Base-by-base conservation (phyloP, 208 protist species). In the Trypanosoma boissoni region DNA sequence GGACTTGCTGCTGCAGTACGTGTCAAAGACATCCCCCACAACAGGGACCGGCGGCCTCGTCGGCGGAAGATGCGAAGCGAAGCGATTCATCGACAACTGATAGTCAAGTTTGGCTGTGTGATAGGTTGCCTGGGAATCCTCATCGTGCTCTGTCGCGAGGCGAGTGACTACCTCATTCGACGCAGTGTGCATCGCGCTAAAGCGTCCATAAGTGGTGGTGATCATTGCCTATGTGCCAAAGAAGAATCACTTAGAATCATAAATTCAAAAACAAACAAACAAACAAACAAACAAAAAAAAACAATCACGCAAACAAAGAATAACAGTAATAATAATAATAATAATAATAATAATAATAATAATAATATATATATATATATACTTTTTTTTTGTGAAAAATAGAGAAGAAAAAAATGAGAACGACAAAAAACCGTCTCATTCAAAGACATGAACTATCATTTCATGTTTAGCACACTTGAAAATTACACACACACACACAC, bases 101-200 rank as follows among this genome's bases (percentile, higher is more conserved):
- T 84, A 78, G 21, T 84, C 68, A 23, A 27, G 29, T 50, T 77
- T 79, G 20, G 77, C 68, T n/a, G 58, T 37, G 7, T 75, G 46
- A 55, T 80, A 84, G 21, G 60, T 58, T 4, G 49, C 36, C 56
- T 65, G 51, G 2, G n/a, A 16, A 26, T 59, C 45, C 52, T 80
- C 61, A 7, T 58, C 52, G 20, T 60, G 49, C 24, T 60, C 32
- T 12, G 72, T 29, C 9, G 67, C 75, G 27, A 82, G 64, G 36
- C 75, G 74, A 52, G 85, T 72, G 8, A 73, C 72, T 24, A 84
- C 65, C 58, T 76, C 69, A 45, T 69, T 59, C 24, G 73, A 76
- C 18, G 56, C 34, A 27, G 71, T 69, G 59, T 64, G 57, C 43
- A 78, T 53, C 28, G 55, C 36, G 24, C 65, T 34, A 16, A 63